phyloP scores from a whole-genome alignment of 2,329 filamentous ascomycete genomes.

The Cladophialophora psammophila region DNA sequence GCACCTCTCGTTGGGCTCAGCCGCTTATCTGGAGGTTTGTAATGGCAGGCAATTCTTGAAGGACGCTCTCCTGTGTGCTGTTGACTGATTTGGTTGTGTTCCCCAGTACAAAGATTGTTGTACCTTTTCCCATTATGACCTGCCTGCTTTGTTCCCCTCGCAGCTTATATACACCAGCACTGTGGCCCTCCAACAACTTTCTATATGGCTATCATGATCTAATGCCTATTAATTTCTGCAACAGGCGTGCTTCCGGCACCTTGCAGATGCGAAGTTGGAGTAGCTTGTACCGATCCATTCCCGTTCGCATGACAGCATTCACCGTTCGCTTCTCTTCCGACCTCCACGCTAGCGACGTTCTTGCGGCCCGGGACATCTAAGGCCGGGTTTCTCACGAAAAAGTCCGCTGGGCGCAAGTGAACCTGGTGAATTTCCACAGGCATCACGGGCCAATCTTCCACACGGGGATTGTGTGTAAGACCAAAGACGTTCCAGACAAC shows the following conservation, averaged over 20 bases:
- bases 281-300: slow-evolving; percentile 26
- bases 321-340: slow-evolving; percentile 31
- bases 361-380: slow-evolving; percentile 58
- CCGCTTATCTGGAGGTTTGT: not conserved
- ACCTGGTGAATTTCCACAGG: slow-evolving; percentile 58
- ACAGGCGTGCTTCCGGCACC: slow-evolving; percentile 28
- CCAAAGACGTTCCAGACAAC: slow-evolving; percentile 60
- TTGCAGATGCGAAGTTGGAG: slow-evolving; percentile 30
- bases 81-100: not conserved
- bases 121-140: not conserved
- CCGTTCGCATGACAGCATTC: slow-evolving; percentile 26
- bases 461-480: slow-evolving; percentile 59
- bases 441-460: slow-evolving; percentile 60
- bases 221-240: slow-evolving; percentile 27
- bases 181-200: not conserved
- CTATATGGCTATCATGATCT: slow-evolving; percentile 12
- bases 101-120: not conserved
- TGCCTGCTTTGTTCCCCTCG: not conserved
- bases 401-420: slow-evolving; percentile 59
- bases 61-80: not conserved
- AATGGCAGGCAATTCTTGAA: not conserved
- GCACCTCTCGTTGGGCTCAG: not conserved
- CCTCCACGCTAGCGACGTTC: slow-evolving; percentile 42
- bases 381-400: slow-evolving; percentile 61
- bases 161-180: not conserved